Evolutionary conservation across 2,329 filamentous ascomycete genomes (phyloP), one percentile per base, ranked within the genome.

Genomic region (Pseudonectria foliicola): DNA sequence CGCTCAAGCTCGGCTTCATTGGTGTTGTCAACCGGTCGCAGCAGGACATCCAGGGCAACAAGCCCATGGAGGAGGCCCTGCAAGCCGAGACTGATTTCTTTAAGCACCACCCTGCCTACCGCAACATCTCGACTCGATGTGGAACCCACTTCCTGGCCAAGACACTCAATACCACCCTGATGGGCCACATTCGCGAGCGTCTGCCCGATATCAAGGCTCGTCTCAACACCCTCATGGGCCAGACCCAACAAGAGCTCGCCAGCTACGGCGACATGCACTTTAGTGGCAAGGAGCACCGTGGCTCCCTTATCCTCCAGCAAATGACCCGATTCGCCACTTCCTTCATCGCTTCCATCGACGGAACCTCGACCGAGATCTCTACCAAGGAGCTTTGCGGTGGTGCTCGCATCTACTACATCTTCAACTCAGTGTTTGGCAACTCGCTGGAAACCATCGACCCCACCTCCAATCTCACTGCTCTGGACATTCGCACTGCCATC

Each of bases 221-320:
- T 36, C 73, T 98, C 42, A 98, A 98, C 62, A 98, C 92, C 1
- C 69, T 98, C 33, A 98, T 98, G 92, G 92, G 92, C n/a, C 92
- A 98, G 63, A 96, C 92, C 31, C 92, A 98, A 58, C 92, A 98
- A 66, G 92, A 98, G 61, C 73, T 98, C 38, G 92, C 92, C 28
- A 95, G 90, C 62, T 98, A 98, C 57, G 92, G 92, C 25, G 93
- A 96, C 58, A 94, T 92, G 68, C 85, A 94, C 52, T 98, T 98
- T 59, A 94, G 85, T 44, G 92, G 92, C 52, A 95, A 95, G 61
- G 92, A 96, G 60, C 92, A 98, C 58, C 78, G 90, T 33, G 92
- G 92, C 23, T 95, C 90, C 18, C 73, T 98, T 44, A 95, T 98
- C 38, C 67, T 98, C 44, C 90, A 96, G 62, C 77, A 95, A 38